Percentiles rank a stretch among this genome's conserved stretches.
These are phyloP conservation scores for Toxoplasma gondii DNA, from an alignment of 169 alveolate genomes.

Conservation along the genomic window DNA sequence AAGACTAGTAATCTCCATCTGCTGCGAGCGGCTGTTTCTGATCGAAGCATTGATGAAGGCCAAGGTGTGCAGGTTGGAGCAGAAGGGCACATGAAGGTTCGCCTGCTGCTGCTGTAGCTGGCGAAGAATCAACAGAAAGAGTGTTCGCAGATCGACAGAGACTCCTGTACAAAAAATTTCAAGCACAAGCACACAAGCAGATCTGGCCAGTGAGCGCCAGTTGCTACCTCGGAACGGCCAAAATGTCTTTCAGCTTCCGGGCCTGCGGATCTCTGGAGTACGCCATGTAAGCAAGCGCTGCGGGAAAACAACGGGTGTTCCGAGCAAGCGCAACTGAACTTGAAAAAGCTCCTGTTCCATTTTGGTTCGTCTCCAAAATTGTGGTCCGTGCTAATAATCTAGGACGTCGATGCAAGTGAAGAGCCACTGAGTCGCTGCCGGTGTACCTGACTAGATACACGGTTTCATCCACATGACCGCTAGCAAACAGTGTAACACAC, in stretches of 20 bases:
- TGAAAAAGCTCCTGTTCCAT: no score
- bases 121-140: slow-evolving; percentile 54
- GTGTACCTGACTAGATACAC: no score
- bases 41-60: slow-evolving; percentile 44
- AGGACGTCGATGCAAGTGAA: no score
- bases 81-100: slow-evolving; percentile 32
- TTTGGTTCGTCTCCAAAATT: no score
- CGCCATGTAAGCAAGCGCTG: no score
- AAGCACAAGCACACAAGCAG: slow-evolving; percentile 29
- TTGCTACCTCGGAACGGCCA: not conserved
- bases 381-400: no score
- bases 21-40: not conserved
- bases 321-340: no score
- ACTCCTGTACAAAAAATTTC: not conserved
- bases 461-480: no score
- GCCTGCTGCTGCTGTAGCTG: slow-evolving; percentile 63
- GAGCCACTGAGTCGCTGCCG: no score
- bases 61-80: slow-evolving; percentile 21
- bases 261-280: no score
- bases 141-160: slow-evolving; percentile 52
- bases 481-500: no score
- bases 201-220: not conserved
- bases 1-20: not conserved
- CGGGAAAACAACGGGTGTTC: no score
- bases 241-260: not conserved